Base-by-base conservation (phyloP, 1,284 basidiomycete species). In the Naganishia albida region DNA sequence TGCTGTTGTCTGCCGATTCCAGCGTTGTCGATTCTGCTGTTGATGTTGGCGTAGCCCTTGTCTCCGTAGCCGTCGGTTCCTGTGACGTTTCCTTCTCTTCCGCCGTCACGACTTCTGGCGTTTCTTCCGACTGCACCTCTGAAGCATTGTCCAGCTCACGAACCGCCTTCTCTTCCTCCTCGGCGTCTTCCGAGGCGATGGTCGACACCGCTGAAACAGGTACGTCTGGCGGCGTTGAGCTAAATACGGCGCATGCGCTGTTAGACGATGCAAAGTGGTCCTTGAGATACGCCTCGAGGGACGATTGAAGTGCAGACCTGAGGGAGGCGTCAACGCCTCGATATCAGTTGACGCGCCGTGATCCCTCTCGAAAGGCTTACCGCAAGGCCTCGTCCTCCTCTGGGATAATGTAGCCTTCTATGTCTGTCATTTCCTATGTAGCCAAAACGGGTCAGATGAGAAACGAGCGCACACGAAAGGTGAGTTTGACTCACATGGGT, bases 351-450 rank as follows among this genome's bases (percentile, higher is more conserved):
- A 13, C 7, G 23, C 40, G 20, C 18, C 2, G 20, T 1, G 48
- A 25, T 18, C 26, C 18, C 16, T 3, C 54, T 3, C 54, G 6
- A 46, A 54, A 26, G 34, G 70, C 82, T 71, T 72, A 91, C 90
- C 93, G 84, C 76, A 91, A 86, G 1, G 86, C 80, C 73, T 92
- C 90, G 42, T 87, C 82, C 30, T 85, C 85, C 20, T 83, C 75
- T 66, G 89, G 84, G 3, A 85, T 82, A 87, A 87, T 0, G 88
- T 87, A 81, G 88, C 87, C 91, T 93, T 71, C 26, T 62, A 30
- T 63, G 51, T 67, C 46, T 49, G 43, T 62, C 53, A 42, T 28
- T 30, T n/a, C 28, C 25, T 44, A 54, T 40, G 38, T 15, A 43
- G 18, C 16, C 49, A n/a, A 48, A 64, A n/a, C 34, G 53, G 42